phyloP scores from a whole-genome alignment of 177 flowering plant genomes.

The Vitis hybrid region DNA sequence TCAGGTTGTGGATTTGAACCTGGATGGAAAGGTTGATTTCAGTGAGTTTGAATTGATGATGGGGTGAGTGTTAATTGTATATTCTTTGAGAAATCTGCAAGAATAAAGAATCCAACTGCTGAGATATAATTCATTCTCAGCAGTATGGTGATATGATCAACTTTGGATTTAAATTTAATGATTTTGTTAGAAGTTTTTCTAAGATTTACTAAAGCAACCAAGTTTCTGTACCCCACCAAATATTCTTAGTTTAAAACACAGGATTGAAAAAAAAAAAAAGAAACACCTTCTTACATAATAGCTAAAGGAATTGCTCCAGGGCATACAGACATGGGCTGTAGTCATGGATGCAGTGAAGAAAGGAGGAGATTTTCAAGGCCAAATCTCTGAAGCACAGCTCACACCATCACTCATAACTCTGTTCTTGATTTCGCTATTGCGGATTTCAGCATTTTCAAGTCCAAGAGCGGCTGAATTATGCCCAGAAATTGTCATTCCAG shows the following conservation, averaged over 20 bases:
- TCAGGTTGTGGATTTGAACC: conserved; percentile 43
- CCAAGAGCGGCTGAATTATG: conserved; percentile 26
- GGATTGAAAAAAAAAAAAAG: too few species aligned
- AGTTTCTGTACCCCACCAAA: too few species aligned
- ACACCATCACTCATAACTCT: conserved; percentile 35
- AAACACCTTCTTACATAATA: too few species aligned
- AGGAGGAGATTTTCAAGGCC: conserved; percentile 37
- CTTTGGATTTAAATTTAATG: too few species aligned
- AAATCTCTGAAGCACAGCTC: conserved; percentile 49
- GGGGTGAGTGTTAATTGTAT: conserved; percentile 13
- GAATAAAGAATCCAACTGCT: neutral
- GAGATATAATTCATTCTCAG: neutral
- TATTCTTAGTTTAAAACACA: too few species aligned
- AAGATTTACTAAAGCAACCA: too few species aligned
- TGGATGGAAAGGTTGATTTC: conserved; percentile 59
- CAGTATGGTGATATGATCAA: too few species aligned
- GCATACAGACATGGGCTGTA: neutral
- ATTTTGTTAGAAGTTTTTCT: too few species aligned
- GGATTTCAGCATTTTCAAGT: conserved; percentile 18
- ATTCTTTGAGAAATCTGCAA: neutral
- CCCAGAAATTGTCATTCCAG: conserved; percentile 22
- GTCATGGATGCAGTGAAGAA: neutral
- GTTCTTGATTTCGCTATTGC: conserved; percentile 19
- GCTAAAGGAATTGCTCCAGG: too few species aligned
- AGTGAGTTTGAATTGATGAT: conserved; percentile 52